Percentiles rank a stretch among this genome's conserved stretches.
Conservation (phyloP, 495 filamentous ascomycete species). For the Penicillium lividum region DNA sequence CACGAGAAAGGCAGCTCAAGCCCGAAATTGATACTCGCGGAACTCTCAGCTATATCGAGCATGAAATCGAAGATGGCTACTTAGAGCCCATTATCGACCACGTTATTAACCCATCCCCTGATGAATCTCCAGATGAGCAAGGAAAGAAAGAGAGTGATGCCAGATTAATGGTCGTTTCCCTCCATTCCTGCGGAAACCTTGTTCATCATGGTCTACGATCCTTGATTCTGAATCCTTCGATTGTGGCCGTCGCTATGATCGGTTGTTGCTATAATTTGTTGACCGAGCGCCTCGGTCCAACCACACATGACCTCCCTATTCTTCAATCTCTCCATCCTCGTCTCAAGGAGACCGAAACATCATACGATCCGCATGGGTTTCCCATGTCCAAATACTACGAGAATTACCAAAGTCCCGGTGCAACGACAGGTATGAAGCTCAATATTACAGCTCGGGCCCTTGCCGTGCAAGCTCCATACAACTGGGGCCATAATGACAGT, state of each 20-base stretch:
- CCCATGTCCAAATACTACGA: conserved; percentile 80
- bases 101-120: conserved; percentile 46
- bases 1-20: conserved; percentile 10
- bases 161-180: conserved; percentile 81
- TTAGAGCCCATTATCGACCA: conserved; percentile 71
- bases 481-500: conserved; percentile 83
- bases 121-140: background rate
- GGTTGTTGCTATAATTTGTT: conserved; percentile 98
- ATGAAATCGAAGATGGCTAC: conserved; percentile 63
- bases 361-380: conserved; percentile 84
- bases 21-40: conserved; percentile 26
- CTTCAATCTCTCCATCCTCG: conserved; percentile 60
- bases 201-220: conserved; percentile 90
- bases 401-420: conserved; percentile 42
- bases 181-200: conserved; percentile 99
- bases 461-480: conserved; percentile 91
- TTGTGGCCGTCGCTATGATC: conserved; percentile 87
- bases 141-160: conserved; percentile 21
- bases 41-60: conserved; percentile 52
- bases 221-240: conserved; percentile 74
- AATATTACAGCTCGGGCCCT: conserved; percentile 97
- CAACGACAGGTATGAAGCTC: conserved; percentile 63
- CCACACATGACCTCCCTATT: conserved; percentile 77
- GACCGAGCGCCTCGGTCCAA: conserved; percentile 83
- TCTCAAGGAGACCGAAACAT: conserved; percentile 55